Base-by-base conservation (phyloP, 1,284 basidiomycete genomes). In the Cerrena zonata region DNA sequence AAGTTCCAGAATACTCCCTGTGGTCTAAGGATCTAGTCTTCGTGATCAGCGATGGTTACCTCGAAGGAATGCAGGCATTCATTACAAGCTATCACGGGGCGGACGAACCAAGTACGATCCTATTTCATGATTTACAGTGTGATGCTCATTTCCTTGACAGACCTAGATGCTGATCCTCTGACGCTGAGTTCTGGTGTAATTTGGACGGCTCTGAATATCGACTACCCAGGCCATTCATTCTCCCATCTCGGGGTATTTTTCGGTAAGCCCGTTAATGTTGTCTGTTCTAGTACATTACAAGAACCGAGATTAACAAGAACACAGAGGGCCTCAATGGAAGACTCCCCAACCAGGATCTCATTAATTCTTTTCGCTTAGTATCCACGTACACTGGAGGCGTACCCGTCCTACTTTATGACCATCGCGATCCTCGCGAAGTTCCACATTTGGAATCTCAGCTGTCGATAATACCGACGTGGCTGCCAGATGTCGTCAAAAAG, bases 141-240 rank as follows among this genome's bases (percentile, higher is more conserved):
- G 27, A 49, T 19, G 25, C 47, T 46, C 23, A 53, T 23, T 13
- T 36, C 18, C 22, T 23, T 24, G 21, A 15, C 40, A 91, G 90
- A 87, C 62, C 69, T 93, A 4, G 57, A 71, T n/a, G 77, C 79
- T 0, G 82, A 89, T 43, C 70, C 75, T 4, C 70, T 96, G 30
- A 66, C 69, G 19, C 61, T 88, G 27, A 69, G 79, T 1, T 89
- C 89, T 2, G 89, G 88, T 1, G 86, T 92, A 3, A 89, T 97
- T 41, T 99, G 96, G 96, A 95, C 91, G 2, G 93, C 91, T 4
- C 71, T 99, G 34, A 90, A 90, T 58, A 81, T 99, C 51, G 96
- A 99, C 67, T 99, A 97, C 65, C 92, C 94, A 1, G 89, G 91
- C 1, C 95, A 99, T 67, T 97, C 94, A 0, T 97, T 98, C 69